A percentile compares a stretch with the other conserved stretches of the same genome.
Conservation (phyloP, 768 basidiomycete genomes). For the Infundibulicybe gibba region DNA sequence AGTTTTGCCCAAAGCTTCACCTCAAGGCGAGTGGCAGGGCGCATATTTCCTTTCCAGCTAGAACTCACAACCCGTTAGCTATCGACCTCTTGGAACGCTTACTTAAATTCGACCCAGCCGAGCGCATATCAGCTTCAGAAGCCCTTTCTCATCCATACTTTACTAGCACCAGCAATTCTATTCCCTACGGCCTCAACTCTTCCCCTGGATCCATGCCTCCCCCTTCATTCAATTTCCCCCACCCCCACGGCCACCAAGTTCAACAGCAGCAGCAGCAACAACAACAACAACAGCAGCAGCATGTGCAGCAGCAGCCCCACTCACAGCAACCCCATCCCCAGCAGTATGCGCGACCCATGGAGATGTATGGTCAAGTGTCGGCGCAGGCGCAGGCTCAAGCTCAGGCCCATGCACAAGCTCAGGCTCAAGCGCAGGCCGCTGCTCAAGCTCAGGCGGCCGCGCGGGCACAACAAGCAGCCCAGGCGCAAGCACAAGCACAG, state of each 20-base stretch:
- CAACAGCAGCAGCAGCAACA: slow-evolving; percentile 42
- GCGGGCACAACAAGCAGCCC: background rate
- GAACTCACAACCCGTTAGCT: slow-evolving; percentile 40
- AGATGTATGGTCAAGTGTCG: slow-evolving; percentile 13
- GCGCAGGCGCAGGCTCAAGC: slow-evolving; percentile 28
- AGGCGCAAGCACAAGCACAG: slow-evolving; percentile 21
- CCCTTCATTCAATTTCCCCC: slow-evolving; percentile 66
- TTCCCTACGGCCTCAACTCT: slow-evolving; percentile 38
- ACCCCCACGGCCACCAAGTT: slow-evolving; percentile 55
- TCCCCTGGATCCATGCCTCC: slow-evolving; percentile 61
- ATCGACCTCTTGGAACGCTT: slow-evolving; percentile 92
- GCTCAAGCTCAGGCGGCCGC: background rate
- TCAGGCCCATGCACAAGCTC: slow-evolving; percentile 34
- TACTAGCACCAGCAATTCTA: slow-evolving; percentile 45
- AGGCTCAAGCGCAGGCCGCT: slow-evolving; percentile 22
- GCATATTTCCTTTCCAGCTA: too few species aligned
- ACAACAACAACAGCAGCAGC: slow-evolving; percentile 28
- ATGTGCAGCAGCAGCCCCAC: slow-evolving; percentile 23
- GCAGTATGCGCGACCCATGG: slow-evolving; percentile 20
- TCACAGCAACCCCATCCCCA: slow-evolving; percentile 28
- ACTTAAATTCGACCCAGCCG: slow-evolving; percentile 92
- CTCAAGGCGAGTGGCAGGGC: slow-evolving; percentile 53
- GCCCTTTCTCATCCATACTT: slow-evolving; percentile 94
- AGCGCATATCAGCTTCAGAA: slow-evolving; percentile 87
- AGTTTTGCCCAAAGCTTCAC: slow-evolving; percentile 81